Conservation (phyloP, 208 protist species). For the Leishmania aethiopica region DNA sequence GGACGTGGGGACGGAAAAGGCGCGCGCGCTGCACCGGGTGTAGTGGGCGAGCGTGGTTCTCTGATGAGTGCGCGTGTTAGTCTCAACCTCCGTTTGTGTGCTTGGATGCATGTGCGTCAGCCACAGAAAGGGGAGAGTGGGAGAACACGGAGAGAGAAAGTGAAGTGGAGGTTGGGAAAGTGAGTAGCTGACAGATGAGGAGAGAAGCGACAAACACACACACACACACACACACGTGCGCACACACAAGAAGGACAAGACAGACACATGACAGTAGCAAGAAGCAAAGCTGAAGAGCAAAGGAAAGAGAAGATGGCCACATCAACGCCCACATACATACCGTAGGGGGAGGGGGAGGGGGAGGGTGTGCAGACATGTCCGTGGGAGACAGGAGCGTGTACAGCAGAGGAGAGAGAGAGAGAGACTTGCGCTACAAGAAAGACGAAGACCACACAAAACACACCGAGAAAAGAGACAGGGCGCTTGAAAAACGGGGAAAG, state of each 20-base stretch:
- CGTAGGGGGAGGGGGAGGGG: background rate
- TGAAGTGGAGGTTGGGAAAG: background rate
- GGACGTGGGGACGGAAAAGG: background rate
- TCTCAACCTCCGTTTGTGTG: background rate
- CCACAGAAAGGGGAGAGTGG: background rate
- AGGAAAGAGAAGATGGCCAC: background rate
- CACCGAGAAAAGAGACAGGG: background rate
- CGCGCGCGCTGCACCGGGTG: background rate
- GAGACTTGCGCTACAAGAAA: background rate
- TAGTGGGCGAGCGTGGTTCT: background rate
- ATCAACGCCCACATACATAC: constrained; percentile 7
- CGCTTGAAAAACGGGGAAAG: background rate
- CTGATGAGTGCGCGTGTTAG: background rate
- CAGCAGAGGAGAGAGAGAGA: background rate
- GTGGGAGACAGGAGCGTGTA: background rate
- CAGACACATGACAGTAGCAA: background rate
- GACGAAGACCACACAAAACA: background rate
- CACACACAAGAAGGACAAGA: background rate
- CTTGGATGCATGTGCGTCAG: background rate
- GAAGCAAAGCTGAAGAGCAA: background rate
- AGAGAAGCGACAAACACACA: background rate
- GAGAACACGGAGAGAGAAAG: background rate
- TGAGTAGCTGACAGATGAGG: background rate
- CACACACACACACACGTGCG: background rate
- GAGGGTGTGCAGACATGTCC: background rate